Percentiles rank a stretch among this genome's conserved stretches.
These are phyloP conservation scores for Paramecium caudatum DNA, from an alignment of 73 alveolate species.

Conservation along the genomic window DNA sequence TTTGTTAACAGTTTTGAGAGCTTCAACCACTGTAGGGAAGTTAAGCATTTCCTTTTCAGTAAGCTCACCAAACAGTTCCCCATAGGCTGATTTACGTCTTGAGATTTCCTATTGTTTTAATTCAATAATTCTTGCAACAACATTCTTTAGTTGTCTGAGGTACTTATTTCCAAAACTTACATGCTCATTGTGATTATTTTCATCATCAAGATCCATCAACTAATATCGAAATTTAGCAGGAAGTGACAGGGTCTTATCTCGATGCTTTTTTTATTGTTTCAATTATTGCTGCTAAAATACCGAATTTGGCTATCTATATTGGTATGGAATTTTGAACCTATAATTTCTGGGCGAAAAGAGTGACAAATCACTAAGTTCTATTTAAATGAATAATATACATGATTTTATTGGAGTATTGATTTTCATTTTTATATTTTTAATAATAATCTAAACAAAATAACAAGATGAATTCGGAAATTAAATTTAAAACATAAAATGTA, in stretches of 20 bases:
- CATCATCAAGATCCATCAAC: background rate
- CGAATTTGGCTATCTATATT: background rate
- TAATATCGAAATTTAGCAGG: background rate
- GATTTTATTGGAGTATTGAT: too few species aligned
- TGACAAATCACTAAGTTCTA: constrained; percentile 48
- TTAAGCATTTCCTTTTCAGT: constrained; percentile 19
- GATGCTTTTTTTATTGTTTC: background rate
- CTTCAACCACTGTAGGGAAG: background rate
- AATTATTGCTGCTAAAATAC: background rate
- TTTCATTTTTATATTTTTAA: too few species aligned
- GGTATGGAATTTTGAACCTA: background rate
- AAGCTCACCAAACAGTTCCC: background rate
- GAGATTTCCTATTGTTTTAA: background rate
- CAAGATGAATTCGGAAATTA: too few species aligned
- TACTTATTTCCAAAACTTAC: background rate
- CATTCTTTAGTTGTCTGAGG: background rate
- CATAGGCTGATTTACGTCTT: constrained; percentile 28
- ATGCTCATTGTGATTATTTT: background rate
- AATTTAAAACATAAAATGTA: too few species aligned
- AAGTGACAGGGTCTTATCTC: background rate
- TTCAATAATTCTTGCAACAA: constrained; percentile 1
- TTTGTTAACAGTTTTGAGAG: background rate
- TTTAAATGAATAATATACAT: constrained; percentile 23
- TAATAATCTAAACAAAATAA: too few species aligned
- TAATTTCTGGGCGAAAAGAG: constrained; percentile 17